Evolutionary conservation across 257 asterid genomes (phyloP), one percentile per base, ranked within the genome.

Genomic region (Paulownia fortunei): DNA sequence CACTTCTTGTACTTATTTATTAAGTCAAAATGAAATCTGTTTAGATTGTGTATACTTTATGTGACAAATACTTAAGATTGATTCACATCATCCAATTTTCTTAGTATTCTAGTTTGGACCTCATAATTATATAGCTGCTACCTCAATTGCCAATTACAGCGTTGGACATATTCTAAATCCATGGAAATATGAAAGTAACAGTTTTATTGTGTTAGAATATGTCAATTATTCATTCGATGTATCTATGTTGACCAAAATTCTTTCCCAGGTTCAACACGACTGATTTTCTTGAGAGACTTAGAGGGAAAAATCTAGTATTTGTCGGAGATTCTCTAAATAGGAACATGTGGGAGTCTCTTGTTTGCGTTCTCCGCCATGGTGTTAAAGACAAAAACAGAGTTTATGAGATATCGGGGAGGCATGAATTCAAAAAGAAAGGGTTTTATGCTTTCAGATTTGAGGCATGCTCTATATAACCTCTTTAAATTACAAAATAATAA

Each of bases 311-410:
- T 78, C 85, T 94, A 71, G 92, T 94, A 9, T 92, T 94, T 12
- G 96, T 92, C 24, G 98, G 98, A 54, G 98, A 94, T 81, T 94
- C 98, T 0, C 88, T 94, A 72, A 94, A 94, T 82, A 87, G 98
- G 77, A 94, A 94, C 89, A 92, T 92, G 98, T 94, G 98, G 98
- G 98, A 94, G 81, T 92, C 98, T 74, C 97, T 94, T 74, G 93
- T 92, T 52, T 94, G 99, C 84, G 76, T 88, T 15, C 97, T 94
- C 74, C 97, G 96, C 71, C 90, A 89, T 13, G 95, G 95, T 13
- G 81, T 92, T 30, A 79, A 78, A 55, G 89, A 94, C 85, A 90
- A 91, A 81, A 84, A 69, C 77, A 82, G 87, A 74, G 97, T 94
- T 26, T 88, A 87, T 76, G 99, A 94, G 89, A 92, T 92, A 76